Conservation (phyloP, 495 filamentous ascomycete genomes). For the Penicillium atrosanguineum region DNA sequence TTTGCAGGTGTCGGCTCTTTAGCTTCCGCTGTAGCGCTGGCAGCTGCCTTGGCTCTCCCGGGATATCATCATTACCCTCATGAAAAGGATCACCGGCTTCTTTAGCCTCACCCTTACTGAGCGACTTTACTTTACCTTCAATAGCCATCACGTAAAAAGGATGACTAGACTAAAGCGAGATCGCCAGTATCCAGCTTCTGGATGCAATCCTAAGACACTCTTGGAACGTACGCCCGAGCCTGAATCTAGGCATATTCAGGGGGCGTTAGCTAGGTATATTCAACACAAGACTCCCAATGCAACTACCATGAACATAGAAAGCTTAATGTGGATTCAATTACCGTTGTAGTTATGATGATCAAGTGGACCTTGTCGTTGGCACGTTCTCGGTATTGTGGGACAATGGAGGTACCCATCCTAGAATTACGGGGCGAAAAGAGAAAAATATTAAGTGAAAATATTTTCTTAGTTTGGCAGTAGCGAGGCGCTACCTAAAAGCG, state of each 20-base stretch:
- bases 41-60: conserved; percentile 6
- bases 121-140: not conserved
- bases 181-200: not conserved
- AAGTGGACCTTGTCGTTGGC: not conserved
- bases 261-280: not conserved
- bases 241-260: not conserved
- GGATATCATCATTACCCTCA: not conserved
- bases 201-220: not conserved
- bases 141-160: not conserved
- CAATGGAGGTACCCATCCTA: not conserved
- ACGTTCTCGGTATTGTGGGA: not conserved
- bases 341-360: not conserved
- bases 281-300: not conserved
- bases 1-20: conserved; percentile 58
- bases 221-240: no score
- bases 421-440: not conserved
- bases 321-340: not conserved
- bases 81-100: not conserved
- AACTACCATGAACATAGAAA: not conserved
- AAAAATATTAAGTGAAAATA: not conserved
- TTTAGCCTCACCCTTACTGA: not conserved
- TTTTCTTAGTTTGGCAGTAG: not conserved
- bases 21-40: conserved; percentile 45
- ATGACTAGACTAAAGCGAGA: not conserved
- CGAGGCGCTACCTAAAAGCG: not conserved